Percentiles rank a stretch among this genome's conserved stretches.
These are phyloP conservation scores for Hypoxylon lienhwacheense DNA, from an alignment of 495 filamentous ascomycete genomes.

Conservation along the genomic window DNA sequence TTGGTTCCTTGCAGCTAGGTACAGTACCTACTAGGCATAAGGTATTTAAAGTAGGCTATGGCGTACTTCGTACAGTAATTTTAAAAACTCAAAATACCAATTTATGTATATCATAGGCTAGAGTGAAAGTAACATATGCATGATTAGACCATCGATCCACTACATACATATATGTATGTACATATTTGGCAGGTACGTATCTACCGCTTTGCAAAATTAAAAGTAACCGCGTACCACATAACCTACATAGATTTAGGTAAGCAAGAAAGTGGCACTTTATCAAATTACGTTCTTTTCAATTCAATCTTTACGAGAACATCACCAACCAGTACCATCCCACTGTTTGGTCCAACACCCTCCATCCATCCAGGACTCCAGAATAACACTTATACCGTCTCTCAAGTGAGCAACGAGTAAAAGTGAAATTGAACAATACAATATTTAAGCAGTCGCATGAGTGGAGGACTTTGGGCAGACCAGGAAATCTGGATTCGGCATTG, in stretches of 20 bases:
- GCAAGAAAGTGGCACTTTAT: constrained; percentile 27
- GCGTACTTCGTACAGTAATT: too few relatives aligned
- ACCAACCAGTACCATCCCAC: constrained; percentile 6
- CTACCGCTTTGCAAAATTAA: too few relatives aligned
- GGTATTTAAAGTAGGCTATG: too few relatives aligned
- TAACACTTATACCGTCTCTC: constrained; percentile 2
- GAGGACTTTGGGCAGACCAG: constrained; percentile 13
- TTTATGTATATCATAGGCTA: too few relatives aligned
- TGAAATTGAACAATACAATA: constrained; percentile 5
- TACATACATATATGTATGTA: constrained; percentile 1
- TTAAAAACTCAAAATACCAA: too few relatives aligned
- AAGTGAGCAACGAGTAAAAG: constrained; percentile 8
- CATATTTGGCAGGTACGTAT: neutral
- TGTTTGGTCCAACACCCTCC: constrained; percentile 13
- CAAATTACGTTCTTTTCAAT: constrained; percentile 21
- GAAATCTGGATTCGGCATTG: constrained; percentile 7
- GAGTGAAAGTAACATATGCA: too few relatives aligned
- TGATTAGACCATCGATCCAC: neutral
- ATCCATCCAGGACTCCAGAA: neutral
- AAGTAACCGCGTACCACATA: too few relatives aligned
- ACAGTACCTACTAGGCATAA: too few relatives aligned
- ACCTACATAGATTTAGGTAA: too few relatives aligned
- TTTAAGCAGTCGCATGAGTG: constrained; percentile 20
- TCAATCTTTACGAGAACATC: constrained; percentile 31
- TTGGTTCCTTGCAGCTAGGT: too few relatives aligned